phyloP scores from a whole-genome alignment of 108 stramenopile species.

The Skeletonema potamos region DNA sequence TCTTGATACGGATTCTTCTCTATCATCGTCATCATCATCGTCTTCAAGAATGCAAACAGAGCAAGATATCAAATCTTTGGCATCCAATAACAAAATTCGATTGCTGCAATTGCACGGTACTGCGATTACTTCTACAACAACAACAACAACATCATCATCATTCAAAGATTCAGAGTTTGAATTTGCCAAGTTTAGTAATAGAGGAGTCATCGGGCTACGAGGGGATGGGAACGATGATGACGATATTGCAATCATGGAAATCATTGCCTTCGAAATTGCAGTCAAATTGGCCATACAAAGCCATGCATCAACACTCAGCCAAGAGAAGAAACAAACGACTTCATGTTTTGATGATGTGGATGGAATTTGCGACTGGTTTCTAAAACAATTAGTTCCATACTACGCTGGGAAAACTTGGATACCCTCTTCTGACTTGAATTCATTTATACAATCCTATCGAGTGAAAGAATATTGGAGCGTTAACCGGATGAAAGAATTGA shows the following conservation, averaged over 20 bases:
- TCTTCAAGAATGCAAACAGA: conserved; percentile 5
- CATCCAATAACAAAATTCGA: conserved; percentile 12
- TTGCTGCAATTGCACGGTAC: conserved; percentile 46
- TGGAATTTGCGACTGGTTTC: conserved; percentile 24
- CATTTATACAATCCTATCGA: conserved; percentile 3
- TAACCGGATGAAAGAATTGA: conserved; percentile 11
- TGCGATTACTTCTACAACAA: background rate
- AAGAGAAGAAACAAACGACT: background rate
- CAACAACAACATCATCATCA: background rate
- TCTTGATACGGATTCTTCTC: background rate
- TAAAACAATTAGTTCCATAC: conserved; percentile 12
- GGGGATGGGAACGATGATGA: conserved; percentile 40
- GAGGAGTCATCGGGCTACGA: background rate
- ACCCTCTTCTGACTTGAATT: conserved; percentile 17
- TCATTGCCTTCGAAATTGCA: conserved; percentile 27
- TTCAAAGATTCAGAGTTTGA: background rate
- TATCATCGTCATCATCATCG: background rate
- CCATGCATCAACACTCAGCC: background rate
- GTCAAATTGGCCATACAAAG: conserved; percentile 30
- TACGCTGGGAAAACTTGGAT: conserved; percentile 39
- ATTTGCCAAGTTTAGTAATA: background rate
- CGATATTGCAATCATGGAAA: conserved; percentile 50
- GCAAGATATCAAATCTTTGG: conserved; percentile 18
- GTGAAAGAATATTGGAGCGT: background rate
- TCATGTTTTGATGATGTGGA: background rate